Conservation (phyloP, 225 moss, liverwort and hornwort genomes). For the Takakia lepidozioides region DNA sequence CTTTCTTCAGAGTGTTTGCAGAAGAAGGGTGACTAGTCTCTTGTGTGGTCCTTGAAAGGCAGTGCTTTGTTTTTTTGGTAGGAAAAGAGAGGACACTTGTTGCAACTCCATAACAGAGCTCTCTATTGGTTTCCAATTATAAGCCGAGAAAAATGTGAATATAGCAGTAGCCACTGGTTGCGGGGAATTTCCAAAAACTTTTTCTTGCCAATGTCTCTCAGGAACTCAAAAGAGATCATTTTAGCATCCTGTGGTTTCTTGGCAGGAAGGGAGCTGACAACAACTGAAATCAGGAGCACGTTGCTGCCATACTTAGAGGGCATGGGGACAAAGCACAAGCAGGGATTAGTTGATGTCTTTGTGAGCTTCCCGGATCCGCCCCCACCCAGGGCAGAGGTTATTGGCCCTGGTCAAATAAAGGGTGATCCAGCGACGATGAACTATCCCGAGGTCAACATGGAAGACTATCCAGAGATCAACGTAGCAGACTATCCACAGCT, state of each 20-base stretch:
- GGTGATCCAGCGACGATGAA: conserved; percentile 7
- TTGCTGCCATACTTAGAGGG: conserved; percentile 44
- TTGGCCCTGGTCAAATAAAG: conserved; percentile 5
- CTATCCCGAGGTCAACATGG: conserved; percentile 15
- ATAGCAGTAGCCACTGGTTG: background rate
- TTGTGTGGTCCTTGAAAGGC: too few relatives aligned
- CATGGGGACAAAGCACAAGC: conserved; percentile 35
- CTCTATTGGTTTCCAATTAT: background rate
- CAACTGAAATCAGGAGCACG: conserved; percentile 36
- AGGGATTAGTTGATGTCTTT: conserved; percentile 35
- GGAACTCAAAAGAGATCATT: too few relatives aligned
- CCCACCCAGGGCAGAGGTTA: conserved; percentile 14
- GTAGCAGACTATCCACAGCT: conserved; percentile 37
- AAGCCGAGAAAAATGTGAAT: background rate
- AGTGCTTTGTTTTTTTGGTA: too few relatives aligned
- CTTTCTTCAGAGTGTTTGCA: too few relatives aligned
- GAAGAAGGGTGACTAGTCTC: too few relatives aligned
- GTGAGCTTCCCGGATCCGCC: conserved; percentile 53
- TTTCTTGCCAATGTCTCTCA: background rate
- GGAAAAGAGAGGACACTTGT: too few relatives aligned
- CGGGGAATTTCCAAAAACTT: background rate
- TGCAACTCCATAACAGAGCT: background rate
- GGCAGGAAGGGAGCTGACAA: conserved; percentile 52
- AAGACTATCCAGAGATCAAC: conserved; percentile 17
- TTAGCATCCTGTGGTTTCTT: too few relatives aligned